A percentile compares a stretch with the other conserved stretches of the same genome.
phyloP scores from a whole-genome alignment of 2,329 filamentous ascomycete species.

The Alternaria triticina region DNA sequence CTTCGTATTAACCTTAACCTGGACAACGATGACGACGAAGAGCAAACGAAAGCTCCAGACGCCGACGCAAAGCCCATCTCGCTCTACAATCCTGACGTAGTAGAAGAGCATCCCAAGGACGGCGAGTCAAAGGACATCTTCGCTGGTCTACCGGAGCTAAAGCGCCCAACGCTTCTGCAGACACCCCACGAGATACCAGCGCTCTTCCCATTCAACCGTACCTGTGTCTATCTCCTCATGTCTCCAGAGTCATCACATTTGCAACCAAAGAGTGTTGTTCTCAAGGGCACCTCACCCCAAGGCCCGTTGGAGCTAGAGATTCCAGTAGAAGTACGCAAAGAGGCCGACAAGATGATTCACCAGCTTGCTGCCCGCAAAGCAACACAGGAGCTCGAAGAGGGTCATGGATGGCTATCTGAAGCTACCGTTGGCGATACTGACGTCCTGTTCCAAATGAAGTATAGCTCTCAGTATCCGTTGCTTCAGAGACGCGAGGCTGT shows the following conservation, averaged over 20 bases:
- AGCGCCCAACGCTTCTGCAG: slow-evolving; percentile 1
- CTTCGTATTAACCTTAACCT: not conserved
- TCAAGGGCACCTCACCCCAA: slow-evolving; percentile 3
- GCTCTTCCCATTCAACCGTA: slow-evolving; percentile 5
- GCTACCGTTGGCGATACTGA: not conserved
- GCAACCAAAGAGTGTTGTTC: slow-evolving; percentile 1
- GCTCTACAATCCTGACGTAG: not conserved
- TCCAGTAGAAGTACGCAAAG: not conserved
- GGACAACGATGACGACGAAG: not conserved
- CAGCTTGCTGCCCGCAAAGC: slow-evolving; percentile 8
- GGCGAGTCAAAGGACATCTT: not conserved
- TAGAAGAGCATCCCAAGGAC: slow-evolving; percentile 1
- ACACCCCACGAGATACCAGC: slow-evolving; percentile 2
- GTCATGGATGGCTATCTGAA: slow-evolving; percentile 3
- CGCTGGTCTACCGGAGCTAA: not conserved
- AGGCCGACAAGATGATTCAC: slow-evolving; percentile 9
- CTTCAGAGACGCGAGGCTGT: slow-evolving; percentile 5
- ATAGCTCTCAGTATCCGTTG: not conserved
- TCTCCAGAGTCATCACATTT: slow-evolving; percentile 2
- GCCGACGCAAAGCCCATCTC: not conserved
- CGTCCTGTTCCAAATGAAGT: not conserved
- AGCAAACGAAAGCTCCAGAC: not conserved
- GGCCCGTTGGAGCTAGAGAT: slow-evolving; percentile 7
- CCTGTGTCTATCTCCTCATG: slow-evolving; percentile 6
- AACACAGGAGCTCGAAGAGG: slow-evolving; percentile 11